phyloP scores from a whole-genome alignment of 2,329 filamentous ascomycete genomes.

The Aureobasidium melanogenum region DNA sequence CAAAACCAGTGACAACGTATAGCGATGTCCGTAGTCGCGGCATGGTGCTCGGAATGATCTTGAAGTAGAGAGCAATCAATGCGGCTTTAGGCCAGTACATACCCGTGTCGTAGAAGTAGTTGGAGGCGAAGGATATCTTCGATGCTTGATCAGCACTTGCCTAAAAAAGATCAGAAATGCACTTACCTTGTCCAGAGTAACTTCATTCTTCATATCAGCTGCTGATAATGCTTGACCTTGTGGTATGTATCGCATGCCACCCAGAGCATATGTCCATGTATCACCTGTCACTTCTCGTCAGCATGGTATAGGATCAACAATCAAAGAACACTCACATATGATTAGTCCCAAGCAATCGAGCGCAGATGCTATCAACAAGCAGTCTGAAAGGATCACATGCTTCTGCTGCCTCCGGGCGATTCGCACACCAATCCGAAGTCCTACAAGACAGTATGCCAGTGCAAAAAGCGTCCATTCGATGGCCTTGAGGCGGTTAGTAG shows the following conservation, averaged over 20 bases:
- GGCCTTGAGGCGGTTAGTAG: background rate
- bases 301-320: background rate
- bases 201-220: background rate
- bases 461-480: constrained; percentile 3
- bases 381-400: constrained; percentile 1
- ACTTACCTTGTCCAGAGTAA: background rate
- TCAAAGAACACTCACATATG: background rate
- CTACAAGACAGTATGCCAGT: background rate
- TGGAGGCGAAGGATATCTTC: background rate
- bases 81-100: constrained; percentile 6
- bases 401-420: background rate
- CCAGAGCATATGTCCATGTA: constrained; percentile 3
- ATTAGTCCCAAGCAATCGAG: background rate
- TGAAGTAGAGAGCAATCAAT: constrained; percentile 1
- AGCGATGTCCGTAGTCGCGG: background rate
- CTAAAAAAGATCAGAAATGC: background rate
- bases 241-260: background rate
- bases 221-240: background rate
- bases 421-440: background rate
- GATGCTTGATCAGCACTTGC: background rate
- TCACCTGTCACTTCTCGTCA: background rate
- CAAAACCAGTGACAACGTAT: background rate
- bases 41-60: constrained; percentile 1
- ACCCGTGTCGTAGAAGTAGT: constrained; percentile 2
- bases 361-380: background rate